Percentiles rank a stretch among this genome's conserved stretches.
Conservation (phyloP, 805 yeast species). For the Myxozyma geophila region DNA sequence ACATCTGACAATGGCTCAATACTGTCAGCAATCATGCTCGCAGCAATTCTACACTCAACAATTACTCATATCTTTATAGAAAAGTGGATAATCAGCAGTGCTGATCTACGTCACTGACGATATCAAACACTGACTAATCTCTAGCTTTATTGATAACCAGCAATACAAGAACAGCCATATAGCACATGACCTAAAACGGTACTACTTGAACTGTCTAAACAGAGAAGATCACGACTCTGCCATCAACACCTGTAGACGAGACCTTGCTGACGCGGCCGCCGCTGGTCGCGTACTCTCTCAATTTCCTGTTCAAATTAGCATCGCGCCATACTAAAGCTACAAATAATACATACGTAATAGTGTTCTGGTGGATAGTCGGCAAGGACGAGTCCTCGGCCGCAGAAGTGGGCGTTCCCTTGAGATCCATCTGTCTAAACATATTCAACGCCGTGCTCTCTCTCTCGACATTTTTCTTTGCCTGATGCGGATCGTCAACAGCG, state of each 20-base stretch:
- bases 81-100: no score
- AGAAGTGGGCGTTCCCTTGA: slow-evolving; percentile 75
- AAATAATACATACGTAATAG: slow-evolving; percentile 54
- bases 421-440: slow-evolving; percentile 94
- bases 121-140: no score
- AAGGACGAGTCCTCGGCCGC: slow-evolving; percentile 53
- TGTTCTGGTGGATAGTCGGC: slow-evolving; percentile 87
- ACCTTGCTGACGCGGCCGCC: slow-evolving; percentile 60
- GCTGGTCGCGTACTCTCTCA: slow-evolving; percentile 54
- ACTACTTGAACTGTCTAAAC: slow-evolving; percentile 43
- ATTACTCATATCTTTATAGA: no score
- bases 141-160: background rate
- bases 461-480: slow-evolving; percentile 51
- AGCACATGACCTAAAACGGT: background rate
- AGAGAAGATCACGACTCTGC: slow-evolving; percentile 80
- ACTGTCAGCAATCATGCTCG: no score
- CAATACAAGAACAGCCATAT: background rate
- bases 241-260: slow-evolving; percentile 86
- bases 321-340: background rate
- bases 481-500: slow-evolving; percentile 63
- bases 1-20: no score
- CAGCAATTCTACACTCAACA: no score
- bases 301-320: slow-evolving; percentile 28
- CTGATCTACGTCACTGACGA: no score
- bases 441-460: slow-evolving; percentile 62